These are phyloP conservation scores for Paramarasmius palmivorus DNA, from an alignment of 1,284 basidiomycete species.

Conservation along the genomic window DNA sequence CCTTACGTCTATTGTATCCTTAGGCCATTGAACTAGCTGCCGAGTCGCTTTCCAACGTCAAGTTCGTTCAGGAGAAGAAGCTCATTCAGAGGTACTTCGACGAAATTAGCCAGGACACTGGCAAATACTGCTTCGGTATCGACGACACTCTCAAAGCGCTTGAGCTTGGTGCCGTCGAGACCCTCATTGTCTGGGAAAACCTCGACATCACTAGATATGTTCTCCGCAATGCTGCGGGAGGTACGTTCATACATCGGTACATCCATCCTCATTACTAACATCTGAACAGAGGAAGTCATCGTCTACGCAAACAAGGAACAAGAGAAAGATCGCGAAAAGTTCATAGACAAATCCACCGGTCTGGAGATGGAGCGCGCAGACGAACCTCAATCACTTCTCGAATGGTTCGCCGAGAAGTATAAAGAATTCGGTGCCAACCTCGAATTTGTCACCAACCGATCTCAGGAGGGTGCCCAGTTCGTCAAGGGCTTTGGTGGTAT, in stretches of 20 bases:
- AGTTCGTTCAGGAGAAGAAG: constrained; percentile 99
- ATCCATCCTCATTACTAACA: background rate
- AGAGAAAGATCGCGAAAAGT: constrained; percentile 91
- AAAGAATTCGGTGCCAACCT: constrained; percentile 95
- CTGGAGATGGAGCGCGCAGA: constrained; percentile 89
- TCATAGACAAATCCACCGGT: constrained; percentile 93
- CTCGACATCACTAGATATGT: constrained; percentile 85
- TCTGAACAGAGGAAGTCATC: constrained; percentile 76
- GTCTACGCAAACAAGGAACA: constrained; percentile 80
- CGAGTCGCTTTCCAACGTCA: constrained; percentile 96
- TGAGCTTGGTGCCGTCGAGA: constrained; percentile 96
- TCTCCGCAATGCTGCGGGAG: constrained; percentile 88
- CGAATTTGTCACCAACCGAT: constrained; percentile 86
- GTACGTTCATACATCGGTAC: constrained; percentile 40
- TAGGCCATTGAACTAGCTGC: constrained; percentile 97
- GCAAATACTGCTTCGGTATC: constrained; percentile 97
- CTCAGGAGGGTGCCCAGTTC: constrained; percentile 98
- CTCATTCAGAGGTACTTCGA: constrained; percentile 99
- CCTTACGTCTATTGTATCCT: constrained; percentile 3
- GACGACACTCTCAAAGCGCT: constrained; percentile 97
- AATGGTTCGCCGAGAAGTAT: constrained; percentile 99
- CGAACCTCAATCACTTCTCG: constrained; percentile 85
- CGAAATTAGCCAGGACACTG: constrained; percentile 98
- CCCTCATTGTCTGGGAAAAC: constrained; percentile 98
- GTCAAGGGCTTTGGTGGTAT: constrained; percentile 99